phyloP scores from a whole-genome alignment of 768 basidiomycete species.

The Saitozyma sp. region DNA sequence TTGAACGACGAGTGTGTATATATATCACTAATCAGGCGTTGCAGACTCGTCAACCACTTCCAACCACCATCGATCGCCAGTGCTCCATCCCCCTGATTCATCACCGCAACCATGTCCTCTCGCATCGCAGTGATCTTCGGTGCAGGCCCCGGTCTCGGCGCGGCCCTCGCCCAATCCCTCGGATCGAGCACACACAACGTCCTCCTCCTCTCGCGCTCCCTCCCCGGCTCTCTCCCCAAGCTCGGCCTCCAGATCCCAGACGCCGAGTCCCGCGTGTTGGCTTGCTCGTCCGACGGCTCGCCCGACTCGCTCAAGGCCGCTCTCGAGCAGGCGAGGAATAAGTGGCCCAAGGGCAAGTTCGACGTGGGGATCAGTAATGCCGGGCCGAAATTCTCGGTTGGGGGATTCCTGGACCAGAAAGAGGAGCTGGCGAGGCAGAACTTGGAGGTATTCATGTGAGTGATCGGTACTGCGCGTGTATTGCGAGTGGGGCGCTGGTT shows the following conservation, averaged over 20 bases:
- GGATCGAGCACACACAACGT: constrained; percentile 39
- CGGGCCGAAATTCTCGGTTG: constrained; percentile 28
- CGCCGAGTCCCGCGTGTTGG: constrained; percentile 16
- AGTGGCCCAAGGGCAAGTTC: constrained; percentile 36
- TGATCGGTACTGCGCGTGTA: background rate
- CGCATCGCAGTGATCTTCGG: constrained; percentile 33
- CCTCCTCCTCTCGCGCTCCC: constrained; percentile 43
- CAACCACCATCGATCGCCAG: no score
- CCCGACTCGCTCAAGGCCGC: constrained; percentile 24
- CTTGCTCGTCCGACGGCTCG: constrained; percentile 33
- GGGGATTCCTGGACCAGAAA: constrained; percentile 32
- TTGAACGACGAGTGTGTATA: no score
- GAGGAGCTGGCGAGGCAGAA: constrained; percentile 28
- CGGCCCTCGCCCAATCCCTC: constrained; percentile 28
- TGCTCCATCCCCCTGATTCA: no score
- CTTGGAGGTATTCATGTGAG: constrained; percentile 38
- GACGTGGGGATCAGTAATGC: constrained; percentile 46
- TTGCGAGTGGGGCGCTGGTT: background rate
- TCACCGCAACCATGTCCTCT: constrained; percentile 3
- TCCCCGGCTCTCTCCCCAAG: constrained; percentile 28
- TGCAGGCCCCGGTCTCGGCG: constrained; percentile 26
- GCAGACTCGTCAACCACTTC: no score
- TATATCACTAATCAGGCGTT: no score
- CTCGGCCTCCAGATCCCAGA: constrained; percentile 25
- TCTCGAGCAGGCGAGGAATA: constrained; percentile 28